These are phyloP conservation scores for Cutaneotrichosporon mucoides DNA, from an alignment of 1,284 basidiomycete species.

Conservation along the genomic window DNA sequence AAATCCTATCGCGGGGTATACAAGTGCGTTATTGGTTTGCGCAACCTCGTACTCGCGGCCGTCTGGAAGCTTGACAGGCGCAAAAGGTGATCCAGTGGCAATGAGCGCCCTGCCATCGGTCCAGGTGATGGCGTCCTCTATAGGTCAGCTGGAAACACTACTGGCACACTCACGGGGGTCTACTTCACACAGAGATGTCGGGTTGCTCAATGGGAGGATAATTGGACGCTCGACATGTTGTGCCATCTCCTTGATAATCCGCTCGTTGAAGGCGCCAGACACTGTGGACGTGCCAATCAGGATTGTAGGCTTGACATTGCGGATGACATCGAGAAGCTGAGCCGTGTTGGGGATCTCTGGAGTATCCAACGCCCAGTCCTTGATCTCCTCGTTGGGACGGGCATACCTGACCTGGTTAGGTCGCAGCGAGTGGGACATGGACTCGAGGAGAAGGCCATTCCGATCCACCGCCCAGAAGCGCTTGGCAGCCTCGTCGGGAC, in stretches of 20 bases:
- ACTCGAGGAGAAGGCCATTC: slow-evolving; percentile 49
- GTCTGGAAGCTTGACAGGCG: slow-evolving; percentile 62
- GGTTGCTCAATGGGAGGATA: slow-evolving; percentile 78
- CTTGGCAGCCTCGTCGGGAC: slow-evolving; percentile 59
- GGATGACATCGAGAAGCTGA: slow-evolving; percentile 56
- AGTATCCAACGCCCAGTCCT: slow-evolving; percentile 37
- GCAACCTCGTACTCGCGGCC: slow-evolving; percentile 49
- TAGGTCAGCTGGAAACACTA: not conserved
- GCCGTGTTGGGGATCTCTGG: slow-evolving; percentile 25
- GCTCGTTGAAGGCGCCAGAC: slow-evolving; percentile 73
- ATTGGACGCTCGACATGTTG: slow-evolving; percentile 67
- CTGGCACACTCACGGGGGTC: slow-evolving; percentile 53
- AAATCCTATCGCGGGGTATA: slow-evolving; percentile 53
- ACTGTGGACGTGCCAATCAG: slow-evolving; percentile 80
- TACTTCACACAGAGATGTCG: slow-evolving; percentile 69
- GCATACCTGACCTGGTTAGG: slow-evolving; percentile 49
- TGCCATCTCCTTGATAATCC: slow-evolving; percentile 65
- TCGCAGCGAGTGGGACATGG: slow-evolving; percentile 45
- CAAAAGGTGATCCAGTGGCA: slow-evolving; percentile 78
- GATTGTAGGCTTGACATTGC: slow-evolving; percentile 66
- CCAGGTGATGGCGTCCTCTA: slow-evolving; percentile 54
- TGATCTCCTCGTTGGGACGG: slow-evolving; percentile 48
- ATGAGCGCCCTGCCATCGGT: slow-evolving; percentile 68
- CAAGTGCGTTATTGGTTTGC: slow-evolving; percentile 59
- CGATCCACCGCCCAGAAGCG: slow-evolving; percentile 61